phyloP scores from a whole-genome alignment of 1,284 basidiomycete genomes.

The Tremellales sp. region DNA sequence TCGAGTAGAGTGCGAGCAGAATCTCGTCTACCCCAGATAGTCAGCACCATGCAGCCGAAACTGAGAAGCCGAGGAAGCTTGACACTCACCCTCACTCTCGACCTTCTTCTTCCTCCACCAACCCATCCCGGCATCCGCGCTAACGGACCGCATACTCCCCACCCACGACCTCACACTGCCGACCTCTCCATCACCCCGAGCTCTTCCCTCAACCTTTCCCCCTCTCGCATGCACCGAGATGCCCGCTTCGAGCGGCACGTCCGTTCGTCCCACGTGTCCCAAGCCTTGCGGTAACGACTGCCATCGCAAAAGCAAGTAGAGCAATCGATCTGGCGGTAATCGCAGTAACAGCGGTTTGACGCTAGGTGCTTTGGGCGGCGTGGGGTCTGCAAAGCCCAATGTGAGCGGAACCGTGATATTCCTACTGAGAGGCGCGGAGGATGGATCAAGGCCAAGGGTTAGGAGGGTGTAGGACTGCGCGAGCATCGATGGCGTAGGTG shows the following conservation, averaged over 20 bases:
- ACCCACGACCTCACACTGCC: slow-evolving; percentile 47
- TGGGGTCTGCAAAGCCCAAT: slow-evolving; percentile 38
- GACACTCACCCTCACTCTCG: slow-evolving; percentile 39
- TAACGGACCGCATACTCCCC: slow-evolving; percentile 45
- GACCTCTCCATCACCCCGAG: slow-evolving; percentile 40
- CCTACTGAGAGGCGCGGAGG: slow-evolving; percentile 35
- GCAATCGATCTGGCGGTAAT: slow-evolving; percentile 44
- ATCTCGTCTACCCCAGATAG: slow-evolving; percentile 30
- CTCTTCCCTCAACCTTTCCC: slow-evolving; percentile 13
- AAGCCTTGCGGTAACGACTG: slow-evolving; percentile 37
- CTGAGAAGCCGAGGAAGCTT: background rate
- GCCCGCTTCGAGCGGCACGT: slow-evolving; percentile 40
- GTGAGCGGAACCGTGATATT: slow-evolving; percentile 42
- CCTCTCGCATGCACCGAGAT: slow-evolving; percentile 34
- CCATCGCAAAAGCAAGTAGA: slow-evolving; percentile 46
- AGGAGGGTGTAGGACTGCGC: slow-evolving; percentile 46
- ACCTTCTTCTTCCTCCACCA: slow-evolving; percentile 40
- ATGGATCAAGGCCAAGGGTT: slow-evolving; percentile 46
- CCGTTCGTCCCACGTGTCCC: slow-evolving; percentile 43
- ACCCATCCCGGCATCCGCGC: slow-evolving; percentile 24
- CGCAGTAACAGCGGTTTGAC: slow-evolving; percentile 41
- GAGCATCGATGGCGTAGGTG: slow-evolving; percentile 19
- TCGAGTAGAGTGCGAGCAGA: slow-evolving; percentile 40
- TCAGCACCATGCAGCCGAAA: slow-evolving; percentile 4
- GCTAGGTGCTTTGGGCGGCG: slow-evolving; percentile 9